These are phyloP conservation scores for Apiosordaria backusii DNA, from an alignment of 495 filamentous ascomycete species.

Conservation along the genomic window DNA sequence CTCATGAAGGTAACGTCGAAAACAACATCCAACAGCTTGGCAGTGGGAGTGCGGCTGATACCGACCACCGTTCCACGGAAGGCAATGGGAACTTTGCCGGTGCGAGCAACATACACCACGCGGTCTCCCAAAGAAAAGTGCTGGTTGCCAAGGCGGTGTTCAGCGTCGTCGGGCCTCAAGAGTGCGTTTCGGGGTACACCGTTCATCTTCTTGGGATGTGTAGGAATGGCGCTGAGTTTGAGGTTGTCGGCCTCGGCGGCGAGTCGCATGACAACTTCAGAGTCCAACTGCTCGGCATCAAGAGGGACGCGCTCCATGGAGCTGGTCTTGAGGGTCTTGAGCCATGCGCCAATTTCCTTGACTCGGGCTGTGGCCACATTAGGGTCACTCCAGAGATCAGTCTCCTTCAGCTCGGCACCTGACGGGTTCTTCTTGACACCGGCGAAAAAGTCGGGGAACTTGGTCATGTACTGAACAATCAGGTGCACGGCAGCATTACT, in stretches of 20 bases:
- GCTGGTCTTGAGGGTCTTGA: conserved; percentile 85
- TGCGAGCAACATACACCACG: conserved; percentile 86
- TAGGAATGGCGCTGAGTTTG: conserved; percentile 43
- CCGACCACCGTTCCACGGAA: conserved; percentile 89
- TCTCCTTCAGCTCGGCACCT: conserved; percentile 53
- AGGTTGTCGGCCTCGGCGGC: conserved; percentile 69
- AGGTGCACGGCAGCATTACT: conserved; percentile 78
- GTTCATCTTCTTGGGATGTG: conserved; percentile 55
- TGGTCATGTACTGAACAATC: conserved; percentile 82
- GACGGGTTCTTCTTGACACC: conserved; percentile 67
- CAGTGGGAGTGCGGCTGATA: conserved; percentile 77
- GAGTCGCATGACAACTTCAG: conserved; percentile 76
- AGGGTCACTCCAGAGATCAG: conserved; percentile 79
- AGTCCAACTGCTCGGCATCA: conserved; percentile 93
- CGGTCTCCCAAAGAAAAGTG: conserved; percentile 83
- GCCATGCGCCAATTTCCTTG: conserved; percentile 87
- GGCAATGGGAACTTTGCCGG: conserved; percentile 92
- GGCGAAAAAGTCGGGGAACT: conserved; percentile 92
- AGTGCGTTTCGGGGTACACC: conserved; percentile 81
- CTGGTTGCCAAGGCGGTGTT: conserved; percentile 84
- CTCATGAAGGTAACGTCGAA: conserved; percentile 96
- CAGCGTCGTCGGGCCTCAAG: conserved; percentile 86
- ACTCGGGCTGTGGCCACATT: conserved; percentile 60
- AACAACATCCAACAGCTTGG: conserved; percentile 81
- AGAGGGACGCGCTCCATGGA: conserved; percentile 90